Conservation (phyloP, 2,329 filamentous ascomycete genomes). For the Alternaria consortialis region DNA sequence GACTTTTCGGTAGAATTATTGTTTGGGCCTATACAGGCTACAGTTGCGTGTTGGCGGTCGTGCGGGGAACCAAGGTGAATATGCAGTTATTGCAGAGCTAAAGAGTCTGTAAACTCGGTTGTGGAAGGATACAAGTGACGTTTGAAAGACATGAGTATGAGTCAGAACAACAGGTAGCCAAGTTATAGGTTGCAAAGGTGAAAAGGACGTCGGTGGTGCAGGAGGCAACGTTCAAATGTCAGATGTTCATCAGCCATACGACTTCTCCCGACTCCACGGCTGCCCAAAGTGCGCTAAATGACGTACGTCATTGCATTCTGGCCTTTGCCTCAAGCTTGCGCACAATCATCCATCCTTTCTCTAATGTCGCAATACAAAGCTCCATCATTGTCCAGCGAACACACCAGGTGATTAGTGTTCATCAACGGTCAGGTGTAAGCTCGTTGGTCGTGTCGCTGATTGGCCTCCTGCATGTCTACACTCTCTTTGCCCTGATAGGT, state of each 20-base stretch:
- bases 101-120: constrained; percentile 40
- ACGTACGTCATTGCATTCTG: constrained; percentile 25
- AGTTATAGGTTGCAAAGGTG: constrained; percentile 10
- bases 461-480: background rate
- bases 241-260: constrained; percentile 14
- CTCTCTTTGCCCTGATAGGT: background rate
- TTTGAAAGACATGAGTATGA: constrained; percentile 47
- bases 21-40: constrained; percentile 16
- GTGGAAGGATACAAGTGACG: constrained; percentile 34
- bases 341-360: background rate
- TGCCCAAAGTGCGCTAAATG: constrained; percentile 25
- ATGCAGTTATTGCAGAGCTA: constrained; percentile 46
- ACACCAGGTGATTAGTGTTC: background rate
- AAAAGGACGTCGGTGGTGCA: constrained; percentile 14
- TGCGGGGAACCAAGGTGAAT: constrained; percentile 35
- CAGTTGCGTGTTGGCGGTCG: constrained; percentile 17
- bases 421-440: background rate
- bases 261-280: constrained; percentile 18
- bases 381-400: background rate
- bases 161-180: constrained; percentile 35
- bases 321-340: background rate
- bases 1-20: background rate
- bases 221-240: constrained; percentile 16
- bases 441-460: constrained; percentile 6
- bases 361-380: background rate